phyloP scores from a whole-genome alignment of 768 basidiomycete genomes.

The Russula ochroleuca region DNA sequence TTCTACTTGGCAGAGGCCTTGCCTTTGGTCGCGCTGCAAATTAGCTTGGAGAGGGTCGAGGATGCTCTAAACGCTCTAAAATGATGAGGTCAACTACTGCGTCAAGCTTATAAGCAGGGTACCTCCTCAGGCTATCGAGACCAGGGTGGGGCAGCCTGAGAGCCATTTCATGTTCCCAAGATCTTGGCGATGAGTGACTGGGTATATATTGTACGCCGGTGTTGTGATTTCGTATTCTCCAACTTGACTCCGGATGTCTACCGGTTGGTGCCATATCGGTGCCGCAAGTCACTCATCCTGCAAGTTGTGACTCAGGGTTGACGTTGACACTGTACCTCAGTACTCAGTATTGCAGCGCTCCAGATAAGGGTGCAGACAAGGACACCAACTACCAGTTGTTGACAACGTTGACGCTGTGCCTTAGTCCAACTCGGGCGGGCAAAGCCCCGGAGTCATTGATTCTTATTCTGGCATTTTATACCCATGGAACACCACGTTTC shows the following conservation, averaged over 20 bases:
- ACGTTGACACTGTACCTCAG: background rate
- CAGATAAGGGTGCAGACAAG: background rate
- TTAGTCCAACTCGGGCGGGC: background rate
- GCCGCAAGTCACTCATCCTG: background rate
- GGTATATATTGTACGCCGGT: background rate
- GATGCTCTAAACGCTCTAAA: slow-evolving; percentile 17
- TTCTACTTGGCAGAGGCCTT: slow-evolving; percentile 28
- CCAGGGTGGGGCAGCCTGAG: background rate
- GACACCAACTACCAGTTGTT: slow-evolving; percentile 4
- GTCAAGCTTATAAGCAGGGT: background rate
- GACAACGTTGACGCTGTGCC: background rate
- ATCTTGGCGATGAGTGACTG: background rate
- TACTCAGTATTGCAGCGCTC: too few relatives aligned
- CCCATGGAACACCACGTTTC: background rate
- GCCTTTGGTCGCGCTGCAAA: slow-evolving; percentile 23
- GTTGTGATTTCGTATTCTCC: background rate
- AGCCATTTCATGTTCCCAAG: background rate
- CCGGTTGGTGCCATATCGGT: background rate
- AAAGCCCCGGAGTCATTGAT: background rate
- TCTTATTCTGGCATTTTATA: slow-evolving; percentile 4
- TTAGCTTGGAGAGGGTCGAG: slow-evolving; percentile 27
- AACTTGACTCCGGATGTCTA: background rate
- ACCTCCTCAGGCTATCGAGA: background rate
- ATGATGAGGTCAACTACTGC: background rate
- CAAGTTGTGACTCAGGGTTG: background rate